phyloP scores from a whole-genome alignment of 1,139 yeast species.

The Zygoascus meyerae region DNA sequence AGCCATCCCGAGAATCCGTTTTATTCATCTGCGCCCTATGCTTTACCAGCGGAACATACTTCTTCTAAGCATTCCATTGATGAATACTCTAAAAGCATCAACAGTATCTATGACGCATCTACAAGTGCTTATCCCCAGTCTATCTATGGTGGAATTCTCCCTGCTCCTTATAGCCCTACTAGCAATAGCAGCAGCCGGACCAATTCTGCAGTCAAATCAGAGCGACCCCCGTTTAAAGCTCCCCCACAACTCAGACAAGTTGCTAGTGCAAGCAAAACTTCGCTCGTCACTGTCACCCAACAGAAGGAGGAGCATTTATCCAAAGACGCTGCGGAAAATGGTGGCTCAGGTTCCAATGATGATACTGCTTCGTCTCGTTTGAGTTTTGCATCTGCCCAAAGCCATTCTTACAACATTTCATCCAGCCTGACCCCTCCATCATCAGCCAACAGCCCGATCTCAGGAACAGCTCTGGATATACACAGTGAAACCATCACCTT shows the following conservation, averaged over 20 bases:
- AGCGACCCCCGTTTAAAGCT: background rate
- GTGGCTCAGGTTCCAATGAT: background rate
- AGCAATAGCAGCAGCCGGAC: background rate
- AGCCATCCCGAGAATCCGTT: conserved; percentile 19
- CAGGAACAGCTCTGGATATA: too few relatives aligned
- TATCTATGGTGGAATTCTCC: background rate
- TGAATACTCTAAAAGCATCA: conserved; percentile 23
- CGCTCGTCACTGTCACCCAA: too few relatives aligned
- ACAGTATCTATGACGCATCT: conserved; percentile 19
- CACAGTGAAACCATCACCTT: too few relatives aligned
- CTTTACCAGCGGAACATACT: conserved; percentile 21
- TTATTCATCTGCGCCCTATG: conserved; percentile 19
- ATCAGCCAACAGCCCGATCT: background rate
- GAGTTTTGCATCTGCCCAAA: background rate
- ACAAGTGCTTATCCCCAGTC: conserved; percentile 15
- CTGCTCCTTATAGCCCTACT: background rate
- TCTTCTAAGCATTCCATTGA: conserved; percentile 23
- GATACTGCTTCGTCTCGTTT: background rate
- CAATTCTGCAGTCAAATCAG: background rate
- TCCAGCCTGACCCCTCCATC: conserved; percentile 2
- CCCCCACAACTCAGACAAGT: conserved; percentile 1
- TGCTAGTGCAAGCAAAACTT: background rate
- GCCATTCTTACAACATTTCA: conserved; percentile 1
- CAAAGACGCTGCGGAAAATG: too few relatives aligned
- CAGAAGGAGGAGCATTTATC: too few relatives aligned